phyloP scores from a whole-genome alignment of 768 basidiomycete species.

The Tylopilus subfusipes region DNA sequence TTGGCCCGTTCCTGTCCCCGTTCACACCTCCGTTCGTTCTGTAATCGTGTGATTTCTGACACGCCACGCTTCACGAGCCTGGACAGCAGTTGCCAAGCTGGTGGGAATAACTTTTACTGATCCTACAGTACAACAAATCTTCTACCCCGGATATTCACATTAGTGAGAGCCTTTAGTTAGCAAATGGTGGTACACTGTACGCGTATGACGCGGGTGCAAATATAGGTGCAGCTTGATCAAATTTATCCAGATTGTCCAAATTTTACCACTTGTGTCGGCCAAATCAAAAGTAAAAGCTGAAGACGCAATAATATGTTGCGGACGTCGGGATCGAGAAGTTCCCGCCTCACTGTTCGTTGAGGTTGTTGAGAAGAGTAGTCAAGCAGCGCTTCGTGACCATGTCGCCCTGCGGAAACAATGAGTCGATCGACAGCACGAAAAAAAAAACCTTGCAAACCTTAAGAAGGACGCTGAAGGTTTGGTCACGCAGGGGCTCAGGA shows the following conservation, averaged over 20 bases:
- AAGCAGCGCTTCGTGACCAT: conserved; percentile 97
- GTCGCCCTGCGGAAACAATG: conserved; percentile 63
- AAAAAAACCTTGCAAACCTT: conserved; percentile 57
- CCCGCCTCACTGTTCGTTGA: conserved; percentile 57
- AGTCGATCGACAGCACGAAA: conserved; percentile 5
- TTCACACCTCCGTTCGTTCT: too few species aligned
- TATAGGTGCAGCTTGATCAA: conserved; percentile 28
- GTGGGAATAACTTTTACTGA: conserved; percentile 18
- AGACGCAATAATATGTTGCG: conserved; percentile 5
- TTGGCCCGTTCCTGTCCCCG: too few species aligned
- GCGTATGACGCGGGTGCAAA: conserved; percentile 23
- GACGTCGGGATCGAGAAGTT: neutral
- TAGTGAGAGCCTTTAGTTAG: conserved; percentile 31
- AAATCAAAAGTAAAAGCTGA: conserved; percentile 16
- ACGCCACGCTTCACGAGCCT: neutral
- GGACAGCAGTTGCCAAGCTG: neutral
- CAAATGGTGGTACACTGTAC: conserved; percentile 30
- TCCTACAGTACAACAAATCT: conserved; percentile 33
- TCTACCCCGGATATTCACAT: conserved; percentile 33
- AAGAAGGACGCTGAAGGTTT: conserved; percentile 86
- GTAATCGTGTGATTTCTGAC: too few species aligned
- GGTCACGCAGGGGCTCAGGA: conserved; percentile 91
- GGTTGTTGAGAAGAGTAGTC: conserved; percentile 84
- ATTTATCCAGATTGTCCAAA: conserved; percentile 32
- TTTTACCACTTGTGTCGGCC: conserved; percentile 19